Evolutionary conservation across 2,329 filamentous ascomycete genomes (phyloP).

Genomic region (Arthrobotrys sphaeroides): DNA sequence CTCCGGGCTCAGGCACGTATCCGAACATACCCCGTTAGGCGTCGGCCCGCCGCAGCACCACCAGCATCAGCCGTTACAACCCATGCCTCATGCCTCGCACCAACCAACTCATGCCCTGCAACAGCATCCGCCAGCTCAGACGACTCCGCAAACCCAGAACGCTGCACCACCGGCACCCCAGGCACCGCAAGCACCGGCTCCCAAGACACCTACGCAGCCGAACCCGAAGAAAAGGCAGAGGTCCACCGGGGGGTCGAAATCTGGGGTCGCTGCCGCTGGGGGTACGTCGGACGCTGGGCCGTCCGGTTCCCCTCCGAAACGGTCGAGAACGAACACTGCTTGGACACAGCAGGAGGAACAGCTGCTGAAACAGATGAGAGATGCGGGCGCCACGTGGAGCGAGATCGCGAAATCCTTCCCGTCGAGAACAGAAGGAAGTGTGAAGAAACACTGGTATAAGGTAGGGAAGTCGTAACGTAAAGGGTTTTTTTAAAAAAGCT

Average conservation of each 20-base stretch:
- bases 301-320: slow-evolving; percentile 69
- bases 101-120: slow-evolving; percentile 45
- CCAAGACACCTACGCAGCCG: slow-evolving; percentile 45
- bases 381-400: slow-evolving; percentile 92
- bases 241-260: slow-evolving; percentile 34
- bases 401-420: slow-evolving; percentile 99
- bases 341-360: slow-evolving; percentile 97
- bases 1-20: slow-evolving; percentile 46
- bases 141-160: slow-evolving; percentile 41
- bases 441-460: slow-evolving; percentile 99
- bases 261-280: slow-evolving; percentile 34
- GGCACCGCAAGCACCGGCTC: slow-evolving; percentile 48
- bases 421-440: slow-evolving; percentile 90
- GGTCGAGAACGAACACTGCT: slow-evolving; percentile 96
- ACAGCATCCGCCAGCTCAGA: slow-evolving; percentile 25
- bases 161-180: slow-evolving; percentile 43
- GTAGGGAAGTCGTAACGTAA: slow-evolving; percentile 67
- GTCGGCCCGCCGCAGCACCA: slow-evolving; percentile 53
- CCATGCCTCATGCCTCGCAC: slow-evolving; percentile 51
- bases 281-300: slow-evolving; percentile 45
- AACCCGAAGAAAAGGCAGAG: slow-evolving; percentile 53
- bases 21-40: slow-evolving; percentile 45
- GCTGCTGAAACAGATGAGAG: slow-evolving; percentile 90
- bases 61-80: slow-evolving; percentile 53
- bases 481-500: not conserved